phyloP scores from a whole-genome alignment of 495 filamentous ascomycete genomes.

The Xylaria palmicola region DNA sequence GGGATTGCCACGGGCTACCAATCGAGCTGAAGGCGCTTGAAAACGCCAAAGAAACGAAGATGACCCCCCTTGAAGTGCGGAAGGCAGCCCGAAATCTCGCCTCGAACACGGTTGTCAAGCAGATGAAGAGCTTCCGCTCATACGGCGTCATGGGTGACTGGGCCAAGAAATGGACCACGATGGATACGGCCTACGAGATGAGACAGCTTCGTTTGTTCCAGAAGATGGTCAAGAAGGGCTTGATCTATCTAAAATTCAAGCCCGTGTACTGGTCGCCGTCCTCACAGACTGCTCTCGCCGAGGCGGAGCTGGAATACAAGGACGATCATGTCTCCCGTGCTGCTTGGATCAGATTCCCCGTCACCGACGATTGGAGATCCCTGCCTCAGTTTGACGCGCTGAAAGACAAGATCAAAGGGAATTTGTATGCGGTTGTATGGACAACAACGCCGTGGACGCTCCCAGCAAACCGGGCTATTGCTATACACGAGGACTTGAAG shows the following conservation, averaged over 20 bases:
- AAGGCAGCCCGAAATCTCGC: slow-evolving; percentile 74
- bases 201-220: slow-evolving; percentile 82
- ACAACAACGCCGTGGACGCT: slow-evolving; percentile 98
- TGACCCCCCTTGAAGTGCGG: slow-evolving; percentile 53
- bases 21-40: slow-evolving; percentile 97
- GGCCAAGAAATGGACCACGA: slow-evolving; percentile 87
- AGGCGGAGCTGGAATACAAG: slow-evolving; percentile 94
- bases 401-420: slow-evolving; percentile 29
- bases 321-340: slow-evolving; percentile 78
- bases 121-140: slow-evolving; percentile 77
- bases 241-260: slow-evolving; percentile 86
- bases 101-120: slow-evolving; percentile 66
- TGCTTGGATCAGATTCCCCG: slow-evolving; percentile 78
- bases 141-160: slow-evolving; percentile 95
- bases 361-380: slow-evolving; percentile 51
- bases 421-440: slow-evolving; percentile 80
- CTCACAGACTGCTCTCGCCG: slow-evolving; percentile 84
- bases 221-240: slow-evolving; percentile 76
- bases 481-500: slow-evolving; percentile 66
- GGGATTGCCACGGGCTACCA: slow-evolving; percentile 97
- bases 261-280: slow-evolving; percentile 97
- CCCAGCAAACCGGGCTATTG: slow-evolving; percentile 88
- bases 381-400: slow-evolving; percentile 36
- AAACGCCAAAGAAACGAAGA: slow-evolving; percentile 32
- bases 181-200: slow-evolving; percentile 86